Base-by-base conservation (phyloP, 257 asterid species). In the Lycium ferocissimum region DNA sequence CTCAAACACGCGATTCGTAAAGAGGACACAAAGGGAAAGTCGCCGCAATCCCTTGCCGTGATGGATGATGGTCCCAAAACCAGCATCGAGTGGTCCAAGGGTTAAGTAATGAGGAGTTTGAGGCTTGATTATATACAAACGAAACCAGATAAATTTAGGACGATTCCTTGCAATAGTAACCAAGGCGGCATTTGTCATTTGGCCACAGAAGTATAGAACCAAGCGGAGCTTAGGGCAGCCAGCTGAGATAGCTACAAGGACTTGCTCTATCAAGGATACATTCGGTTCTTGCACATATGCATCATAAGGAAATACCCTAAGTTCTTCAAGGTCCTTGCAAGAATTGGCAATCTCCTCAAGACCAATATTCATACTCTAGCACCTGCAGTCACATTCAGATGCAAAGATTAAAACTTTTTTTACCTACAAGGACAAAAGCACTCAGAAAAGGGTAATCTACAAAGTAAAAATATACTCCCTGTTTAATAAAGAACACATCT, bases 301-400 rank as follows among this genome's bases (percentile, higher is more conserved):
- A 20, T 33, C 47, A 10, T 63, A 78, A 51, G 65, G 82, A 6
- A 78, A 78, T 43, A 51, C 47, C 62, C 40, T 78, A 78, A 78
- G 65, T 56, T 78, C 82, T 78, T 78, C 45, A 54, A 78, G 65
- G 13, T 78, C 63, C 82, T 78, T 53, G 10, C 43, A 70, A 70
- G 78, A 70, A 9, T 47, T 47, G 6, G 38, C 92, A 57, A 95
- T 84, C 49, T 90, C 90, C 79, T 94, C 95, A 6, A 95, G 93
- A 66, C 98, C 97, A 72, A 97, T 73, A n/a, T 61, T 13, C n/a
- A 5, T 61, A 61, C n/a, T 61, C 35, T 61, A 95, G 87, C 81
- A 95, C 98, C 98, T 93, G 90, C 80, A 81, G 59, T 76, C 17
- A 35, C 40, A 14, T 8, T 49, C 10, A 35, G 45, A 63, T 91